These are phyloP conservation scores for Phlebiopsis gigantea DNA, from an alignment of 768 basidiomycete species.

Conservation along the genomic window DNA sequence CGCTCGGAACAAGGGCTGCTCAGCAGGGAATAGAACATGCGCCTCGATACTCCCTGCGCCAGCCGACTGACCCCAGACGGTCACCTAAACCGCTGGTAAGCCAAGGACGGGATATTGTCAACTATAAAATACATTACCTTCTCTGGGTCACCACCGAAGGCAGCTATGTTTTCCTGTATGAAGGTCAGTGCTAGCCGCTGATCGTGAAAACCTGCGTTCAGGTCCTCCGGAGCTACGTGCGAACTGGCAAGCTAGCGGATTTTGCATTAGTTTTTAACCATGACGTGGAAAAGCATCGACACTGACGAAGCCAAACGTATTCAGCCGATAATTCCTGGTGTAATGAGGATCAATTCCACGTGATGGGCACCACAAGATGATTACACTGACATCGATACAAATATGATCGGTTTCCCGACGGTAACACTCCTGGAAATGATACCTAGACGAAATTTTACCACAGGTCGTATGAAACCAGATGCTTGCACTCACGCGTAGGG, in stretches of 20 bases:
- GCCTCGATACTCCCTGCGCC: slow-evolving; percentile 46
- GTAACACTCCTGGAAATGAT: slow-evolving; percentile 43
- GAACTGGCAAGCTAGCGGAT: slow-evolving; percentile 38
- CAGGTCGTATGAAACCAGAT: neutral
- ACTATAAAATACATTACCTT: slow-evolving; percentile 33
- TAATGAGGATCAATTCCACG: no score
- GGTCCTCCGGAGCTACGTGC: slow-evolving; percentile 39
- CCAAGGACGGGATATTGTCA: neutral
- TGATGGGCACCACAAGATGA: no score
- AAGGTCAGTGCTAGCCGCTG: slow-evolving; percentile 54
- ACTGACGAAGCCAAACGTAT: slow-evolving; percentile 53
- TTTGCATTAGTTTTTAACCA: neutral
- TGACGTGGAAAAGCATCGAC: neutral
- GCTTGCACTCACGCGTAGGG: slow-evolving; percentile 38
- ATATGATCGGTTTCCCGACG: slow-evolving; percentile 46
- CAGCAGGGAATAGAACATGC: slow-evolving; percentile 37
- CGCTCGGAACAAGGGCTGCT: slow-evolving; percentile 39
- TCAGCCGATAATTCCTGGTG: slow-evolving; percentile 49
- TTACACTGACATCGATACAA: slow-evolving; percentile 32
- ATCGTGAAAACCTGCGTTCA: slow-evolving; percentile 40
- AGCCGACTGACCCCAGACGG: slow-evolving; percentile 56
- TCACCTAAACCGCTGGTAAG: slow-evolving; percentile 18
- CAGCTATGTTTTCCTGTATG: slow-evolving; percentile 56
- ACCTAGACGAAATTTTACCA: slow-evolving; percentile 32
- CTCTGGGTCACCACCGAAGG: slow-evolving; percentile 39